Evolutionary conservation across 192 early-diverging fungal species (phyloP).

Genomic region (Neocallimastix lanati): DNA sequence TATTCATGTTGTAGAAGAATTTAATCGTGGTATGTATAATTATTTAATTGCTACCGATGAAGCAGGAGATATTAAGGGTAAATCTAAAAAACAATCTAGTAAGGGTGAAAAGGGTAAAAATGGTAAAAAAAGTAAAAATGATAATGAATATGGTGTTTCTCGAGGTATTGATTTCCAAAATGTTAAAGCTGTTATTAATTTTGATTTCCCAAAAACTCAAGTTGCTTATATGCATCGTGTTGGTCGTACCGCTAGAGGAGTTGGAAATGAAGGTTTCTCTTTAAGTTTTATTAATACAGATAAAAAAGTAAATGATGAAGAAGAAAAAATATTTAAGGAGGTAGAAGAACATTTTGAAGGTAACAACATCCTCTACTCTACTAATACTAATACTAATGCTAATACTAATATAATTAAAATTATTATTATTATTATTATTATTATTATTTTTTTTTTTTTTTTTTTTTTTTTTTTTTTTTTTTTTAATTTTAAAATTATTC

Average conservation of each 20-base stretch:
- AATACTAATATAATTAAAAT: too few species aligned
- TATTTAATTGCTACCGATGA: conserved; percentile 94
- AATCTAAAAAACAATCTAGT: conserved; percentile 23
- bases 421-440: too few species aligned
- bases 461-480: too few species aligned
- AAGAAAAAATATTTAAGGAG: conserved; percentile 8
- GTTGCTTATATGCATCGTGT: conserved; percentile 83
- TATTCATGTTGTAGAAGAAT: conserved; percentile 90
- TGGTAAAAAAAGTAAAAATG: conserved; percentile 13
- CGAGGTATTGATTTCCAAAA: conserved; percentile 91
- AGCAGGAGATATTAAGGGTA: conserved; percentile 22
- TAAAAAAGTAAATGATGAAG: conserved; percentile 14
- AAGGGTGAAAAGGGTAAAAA: conserved; percentile 27
- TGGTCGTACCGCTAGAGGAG: conserved; percentile 81
- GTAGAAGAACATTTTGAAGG: not conserved
- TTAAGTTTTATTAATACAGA: conserved; percentile 61
- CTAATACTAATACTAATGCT: too few species aligned
- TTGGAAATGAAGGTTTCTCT: conserved; percentile 69
- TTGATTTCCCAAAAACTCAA: conserved; percentile 78
- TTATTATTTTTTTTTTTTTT: too few species aligned
- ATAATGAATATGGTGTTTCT: conserved; percentile 71
- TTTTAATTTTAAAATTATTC: too few species aligned
- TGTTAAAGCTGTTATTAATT: conserved; percentile 87
- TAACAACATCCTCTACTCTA: too few species aligned
- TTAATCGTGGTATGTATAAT: conserved; percentile 88